Conservation (phyloP, 2,329 filamentous ascomycete species). For the Pseudocercospora fijiensis region DNA sequence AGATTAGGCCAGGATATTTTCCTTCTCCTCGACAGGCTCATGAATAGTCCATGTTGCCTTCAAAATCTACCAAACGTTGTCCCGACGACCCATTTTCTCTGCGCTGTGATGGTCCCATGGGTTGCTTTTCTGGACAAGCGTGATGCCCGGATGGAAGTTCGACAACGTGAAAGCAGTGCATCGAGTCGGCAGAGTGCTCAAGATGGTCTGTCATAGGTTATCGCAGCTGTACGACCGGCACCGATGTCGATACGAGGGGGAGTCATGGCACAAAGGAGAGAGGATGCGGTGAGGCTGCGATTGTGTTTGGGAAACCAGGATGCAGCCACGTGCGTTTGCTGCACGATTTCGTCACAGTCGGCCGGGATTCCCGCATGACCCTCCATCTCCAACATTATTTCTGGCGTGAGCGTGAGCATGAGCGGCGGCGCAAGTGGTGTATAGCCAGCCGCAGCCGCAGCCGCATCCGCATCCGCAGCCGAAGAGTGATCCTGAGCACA, state of each 20-base stretch:
- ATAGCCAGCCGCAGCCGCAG: too few species aligned
- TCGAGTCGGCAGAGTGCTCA: background rate
- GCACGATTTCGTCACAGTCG: background rate
- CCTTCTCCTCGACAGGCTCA: too few species aligned
- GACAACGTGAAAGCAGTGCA: background rate
- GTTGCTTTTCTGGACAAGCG: background rate
- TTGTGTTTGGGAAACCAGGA: background rate
- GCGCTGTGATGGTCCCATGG: background rate
- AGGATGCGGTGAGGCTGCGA: background rate
- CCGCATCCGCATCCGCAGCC: background rate
- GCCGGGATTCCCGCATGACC: background rate
- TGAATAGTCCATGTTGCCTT: too few species aligned
- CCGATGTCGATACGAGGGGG: background rate
- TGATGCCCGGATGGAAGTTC: background rate
- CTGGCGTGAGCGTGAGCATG: too few species aligned
- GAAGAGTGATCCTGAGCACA: background rate
- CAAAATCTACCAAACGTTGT: too few species aligned
- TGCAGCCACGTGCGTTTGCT: background rate
- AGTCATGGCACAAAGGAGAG: background rate
- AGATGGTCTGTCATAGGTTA: background rate
- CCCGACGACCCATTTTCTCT: background rate
- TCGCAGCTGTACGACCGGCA: background rate
- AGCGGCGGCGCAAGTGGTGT: background rate
- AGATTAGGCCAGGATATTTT: too few species aligned
- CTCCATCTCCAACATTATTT: background rate